Conservation (phyloP, 768 basidiomycete species). For the Podaxis carcinomalis region DNA sequence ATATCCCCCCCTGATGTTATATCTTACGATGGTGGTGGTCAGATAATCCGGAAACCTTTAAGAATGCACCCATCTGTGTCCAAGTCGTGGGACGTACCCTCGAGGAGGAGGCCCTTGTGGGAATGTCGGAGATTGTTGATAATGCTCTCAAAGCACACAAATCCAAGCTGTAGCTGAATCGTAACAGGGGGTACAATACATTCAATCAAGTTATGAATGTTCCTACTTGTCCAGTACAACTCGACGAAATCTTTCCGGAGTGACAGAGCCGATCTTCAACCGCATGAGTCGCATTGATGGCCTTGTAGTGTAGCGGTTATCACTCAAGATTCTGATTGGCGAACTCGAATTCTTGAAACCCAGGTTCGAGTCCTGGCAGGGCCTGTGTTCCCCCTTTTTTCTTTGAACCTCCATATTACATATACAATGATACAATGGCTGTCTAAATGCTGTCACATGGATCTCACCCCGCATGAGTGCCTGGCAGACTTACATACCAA, state of each 20-base stretch:
- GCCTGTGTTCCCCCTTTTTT: conserved; percentile 14
- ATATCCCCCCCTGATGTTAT: neutral
- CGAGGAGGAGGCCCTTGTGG: conserved; percentile 74
- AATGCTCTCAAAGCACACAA: conserved; percentile 35
- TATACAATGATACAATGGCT: no score
- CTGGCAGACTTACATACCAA: no score
- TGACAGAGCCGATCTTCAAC: neutral
- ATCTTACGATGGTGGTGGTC: neutral
- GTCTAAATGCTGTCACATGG: no score
- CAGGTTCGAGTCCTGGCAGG: conserved; percentile 32
- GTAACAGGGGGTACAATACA: no score
- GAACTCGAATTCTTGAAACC: conserved; percentile 27
- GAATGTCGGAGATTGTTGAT: conserved; percentile 64
- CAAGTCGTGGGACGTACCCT: conserved; percentile 67
- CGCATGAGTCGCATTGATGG: neutral
- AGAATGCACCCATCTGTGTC: conserved; percentile 55
- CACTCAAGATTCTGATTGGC: conserved; percentile 28
- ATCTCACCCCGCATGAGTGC: no score
- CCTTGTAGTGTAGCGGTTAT: conserved; percentile 33
- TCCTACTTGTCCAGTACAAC: no score
- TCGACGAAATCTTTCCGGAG: no score
- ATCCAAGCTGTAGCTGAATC: neutral
- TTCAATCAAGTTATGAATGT: no score
- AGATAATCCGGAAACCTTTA: conserved; percentile 58
- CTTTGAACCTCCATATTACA: no score